Conservation (phyloP, 1,139 yeast genomes). For the Geotrichum aggregatum region DNA sequence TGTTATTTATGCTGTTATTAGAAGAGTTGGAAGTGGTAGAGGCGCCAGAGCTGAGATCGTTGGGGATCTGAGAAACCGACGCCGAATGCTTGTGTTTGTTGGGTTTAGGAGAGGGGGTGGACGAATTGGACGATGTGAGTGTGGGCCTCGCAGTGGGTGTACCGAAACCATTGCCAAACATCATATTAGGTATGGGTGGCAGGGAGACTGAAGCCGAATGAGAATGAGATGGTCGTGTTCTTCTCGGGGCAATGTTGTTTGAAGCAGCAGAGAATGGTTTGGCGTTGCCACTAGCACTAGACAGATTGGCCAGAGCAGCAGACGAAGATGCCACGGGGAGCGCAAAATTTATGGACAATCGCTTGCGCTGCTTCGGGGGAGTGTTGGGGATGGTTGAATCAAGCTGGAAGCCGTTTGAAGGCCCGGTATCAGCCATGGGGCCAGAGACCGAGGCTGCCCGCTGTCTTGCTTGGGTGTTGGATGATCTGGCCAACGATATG, state of each 20-base stretch:
- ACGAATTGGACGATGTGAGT: slow-evolving; percentile 1
- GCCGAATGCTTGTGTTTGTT: slow-evolving; percentile 10
- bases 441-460: slow-evolving; percentile 10
- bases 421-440: background rate
- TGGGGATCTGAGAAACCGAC: slow-evolving; percentile 9
- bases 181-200: slow-evolving; percentile 6
- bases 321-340: slow-evolving; percentile 12
- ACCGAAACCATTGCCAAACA: background rate
- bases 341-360: slow-evolving; percentile 16
- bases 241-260: slow-evolving; percentile 2
- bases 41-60: background rate
- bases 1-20: background rate
- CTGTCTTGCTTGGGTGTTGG: slow-evolving; percentile 1
- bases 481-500: slow-evolving; percentile 1
- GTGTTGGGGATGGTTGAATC: background rate
- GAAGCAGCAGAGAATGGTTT: background rate
- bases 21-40: background rate
- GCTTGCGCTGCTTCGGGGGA: slow-evolving; percentile 8
- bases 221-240: slow-evolving; percentile 12
- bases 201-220: slow-evolving; percentile 17
- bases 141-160: background rate
- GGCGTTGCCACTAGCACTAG: background rate
- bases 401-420: background rate
- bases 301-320: background rate
- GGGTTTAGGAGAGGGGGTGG: slow-evolving; percentile 7